Evolutionary conservation across 805 yeast genomes (phyloP).

Genomic region (Metschnikowia borealis): DNA sequence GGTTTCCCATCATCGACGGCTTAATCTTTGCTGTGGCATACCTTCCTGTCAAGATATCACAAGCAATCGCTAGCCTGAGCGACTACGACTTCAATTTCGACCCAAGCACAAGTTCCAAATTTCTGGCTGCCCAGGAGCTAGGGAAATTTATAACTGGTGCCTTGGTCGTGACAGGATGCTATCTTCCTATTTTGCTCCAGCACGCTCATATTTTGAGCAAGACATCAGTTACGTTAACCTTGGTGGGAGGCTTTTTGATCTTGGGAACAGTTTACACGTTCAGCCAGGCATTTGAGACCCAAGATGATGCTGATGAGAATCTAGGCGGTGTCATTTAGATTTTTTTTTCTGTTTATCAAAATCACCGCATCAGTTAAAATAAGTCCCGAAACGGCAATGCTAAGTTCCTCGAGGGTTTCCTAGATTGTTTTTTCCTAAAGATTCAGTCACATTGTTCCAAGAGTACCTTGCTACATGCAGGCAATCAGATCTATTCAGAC

Average conservation of each 20-base stretch:
- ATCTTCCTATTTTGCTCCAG: slow-evolving; percentile 68
- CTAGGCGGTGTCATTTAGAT: slow-evolving; percentile 15
- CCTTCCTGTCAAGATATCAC: slow-evolving; percentile 35
- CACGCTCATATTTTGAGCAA: slow-evolving; percentile 71
- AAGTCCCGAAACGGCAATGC: too few relatives aligned
- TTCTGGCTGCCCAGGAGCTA: slow-evolving; percentile 54
- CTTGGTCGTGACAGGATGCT: slow-evolving; percentile 68
- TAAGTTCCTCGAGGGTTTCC: too few relatives aligned
- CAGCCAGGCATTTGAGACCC: slow-evolving; percentile 64
- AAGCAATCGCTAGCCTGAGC: slow-evolving; percentile 27
- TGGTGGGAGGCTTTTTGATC: slow-evolving; percentile 78
- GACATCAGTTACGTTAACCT: slow-evolving; percentile 71
- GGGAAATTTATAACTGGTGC: slow-evolving; percentile 79
- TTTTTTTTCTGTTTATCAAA: not conserved
- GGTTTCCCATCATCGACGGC: slow-evolving; percentile 80
- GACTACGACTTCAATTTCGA: slow-evolving; percentile 45
- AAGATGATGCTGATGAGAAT: slow-evolving; percentile 23
- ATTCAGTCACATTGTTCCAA: not conserved
- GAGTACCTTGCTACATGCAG: not conserved
- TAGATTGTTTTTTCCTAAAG: not conserved
- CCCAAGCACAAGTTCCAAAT: slow-evolving; percentile 20
- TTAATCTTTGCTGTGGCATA: slow-evolving; percentile 39
- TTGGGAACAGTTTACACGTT: slow-evolving; percentile 82
- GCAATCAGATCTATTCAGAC: not conserved
- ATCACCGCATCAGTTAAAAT: not conserved